These are phyloP conservation scores for Chaetomium sp. DNA, from an alignment of 2,329 filamentous ascomycete species.

Conservation along the genomic window DNA sequence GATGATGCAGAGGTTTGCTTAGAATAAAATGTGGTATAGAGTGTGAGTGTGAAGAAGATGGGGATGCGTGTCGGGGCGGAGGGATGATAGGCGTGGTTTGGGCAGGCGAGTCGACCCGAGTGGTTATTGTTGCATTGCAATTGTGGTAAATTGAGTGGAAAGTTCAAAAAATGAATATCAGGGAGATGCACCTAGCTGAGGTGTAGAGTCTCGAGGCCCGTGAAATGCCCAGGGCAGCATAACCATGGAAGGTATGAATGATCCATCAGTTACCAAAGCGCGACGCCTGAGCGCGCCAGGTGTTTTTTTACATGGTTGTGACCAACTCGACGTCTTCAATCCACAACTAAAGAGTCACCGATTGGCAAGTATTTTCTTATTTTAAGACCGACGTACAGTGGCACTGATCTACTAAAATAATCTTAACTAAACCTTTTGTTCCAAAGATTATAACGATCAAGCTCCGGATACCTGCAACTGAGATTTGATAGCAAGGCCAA, in stretches of 20 bases:
- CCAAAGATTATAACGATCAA: too few species aligned
- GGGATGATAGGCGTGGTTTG: neutral
- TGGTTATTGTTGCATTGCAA: conserved; percentile 6
- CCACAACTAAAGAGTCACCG: too few species aligned
- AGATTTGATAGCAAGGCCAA: neutral
- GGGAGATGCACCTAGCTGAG: neutral
- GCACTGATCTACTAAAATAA: too few species aligned
- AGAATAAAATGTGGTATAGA: neutral
- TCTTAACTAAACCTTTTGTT: too few species aligned
- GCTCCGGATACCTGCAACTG: too few species aligned
- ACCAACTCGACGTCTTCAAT: too few species aligned
- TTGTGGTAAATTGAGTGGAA: neutral
- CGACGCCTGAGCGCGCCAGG: too few species aligned
- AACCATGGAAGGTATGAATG: too few species aligned
- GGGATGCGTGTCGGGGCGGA: neutral
- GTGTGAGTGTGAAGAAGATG: neutral
- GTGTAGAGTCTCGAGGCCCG: neutral
- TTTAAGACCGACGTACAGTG: too few species aligned
- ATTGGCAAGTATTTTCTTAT: too few species aligned
- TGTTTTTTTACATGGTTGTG: too few species aligned
- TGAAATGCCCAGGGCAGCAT: neutral
- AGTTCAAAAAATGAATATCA: neutral
- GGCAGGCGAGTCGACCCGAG: neutral
- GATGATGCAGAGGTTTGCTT: neutral
- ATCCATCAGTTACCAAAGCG: too few species aligned